Evolutionary conservation across 2,329 filamentous ascomycete genomes (phyloP), one percentile per base, ranked within the genome.

Genomic region (Achaetomium macrosporum): DNA sequence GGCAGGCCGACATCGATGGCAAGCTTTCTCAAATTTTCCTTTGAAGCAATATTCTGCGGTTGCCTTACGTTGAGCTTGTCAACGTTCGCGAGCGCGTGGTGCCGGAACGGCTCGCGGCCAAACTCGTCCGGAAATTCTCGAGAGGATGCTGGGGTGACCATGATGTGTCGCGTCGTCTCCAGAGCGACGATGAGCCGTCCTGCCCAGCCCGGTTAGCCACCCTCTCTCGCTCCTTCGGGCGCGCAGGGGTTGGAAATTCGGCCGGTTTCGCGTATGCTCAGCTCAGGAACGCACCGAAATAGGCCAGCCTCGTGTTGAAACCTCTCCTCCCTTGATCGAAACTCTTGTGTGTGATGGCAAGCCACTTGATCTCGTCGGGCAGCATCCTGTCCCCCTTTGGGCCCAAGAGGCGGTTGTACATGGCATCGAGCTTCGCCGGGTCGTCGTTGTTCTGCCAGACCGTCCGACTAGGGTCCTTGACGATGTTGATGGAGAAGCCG

Each of bases 291-390:
- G 43, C 79, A 95, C 90, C 92, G 50, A 95, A 75, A 65, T 88
- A 90, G n/a, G 90, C 88, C 69, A 99, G 75, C 57, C 89, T 82
- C 65, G 96, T 92, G 69, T 99, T 99, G 73, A 92, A 96, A 1
- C 92, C 92, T 76, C 91, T 85, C 65, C 90, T 79, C 48, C 91
- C 93, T 66, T 97, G 90, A 68, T 99, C 92, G 66, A 96, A 97
- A 71, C 90, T 96, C 81, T 97, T 97, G 71, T 97, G 93, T 60
- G 93, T 99, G 51, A 99, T 82, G 30, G 91, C 91, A 65, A 97
- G 75, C 93, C 93, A 99, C 74, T 96, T 97, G 57, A 93, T 77
- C 73, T 99, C 92, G 15, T 96, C 91, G 2, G 87, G 84, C 53
- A 99, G 76, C 68, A 93, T 69, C 62, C 79, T 81, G 61, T 87